Evolutionary conservation across 495 filamentous ascomycete species (phyloP), one percentile per base, ranked within the genome.

Genomic region (Ascobolus immersus): DNA sequence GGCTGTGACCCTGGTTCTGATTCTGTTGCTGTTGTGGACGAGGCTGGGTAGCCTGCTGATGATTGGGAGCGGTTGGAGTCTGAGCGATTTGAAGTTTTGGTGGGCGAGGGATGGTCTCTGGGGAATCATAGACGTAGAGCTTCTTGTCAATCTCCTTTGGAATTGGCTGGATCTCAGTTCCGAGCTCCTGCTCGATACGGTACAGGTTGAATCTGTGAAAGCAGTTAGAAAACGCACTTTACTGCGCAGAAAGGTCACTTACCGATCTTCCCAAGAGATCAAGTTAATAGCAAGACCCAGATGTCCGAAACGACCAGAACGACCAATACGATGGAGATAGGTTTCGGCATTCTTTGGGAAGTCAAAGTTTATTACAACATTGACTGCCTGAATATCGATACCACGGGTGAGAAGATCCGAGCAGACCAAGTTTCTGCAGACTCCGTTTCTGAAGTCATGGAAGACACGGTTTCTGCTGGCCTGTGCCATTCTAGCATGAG

Each of bases 331-430:
- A 55, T 99, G 86, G 15, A 99, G 77, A 51, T 99, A 99, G 0
- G 86, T 99, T 54, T 99, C 86, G 15, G 86, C 89, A 46, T 99
- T 94, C 60, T 99, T 99, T 5, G 86, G 86, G 55, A 99, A 99
- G 49, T 99, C 86, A 45, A 99, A 99, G 55, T 99, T 99, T 63
- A 99, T 99, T 44, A 99, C 86, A 31, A 99, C 86, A 44, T 99
- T 99, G 42, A 99, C 86, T 13, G 89, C 86, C 58, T 99, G 86
- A 44, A 99, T 99, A 55, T 99, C 86, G 47, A 99, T 99, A 63
- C 86, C 86, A 48, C 86, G 82, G 37, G 86, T 99, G 21, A 99
- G 67, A 19, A 99, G 64, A 56, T 99, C 86, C 1, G 86, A 99
- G 55, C 86, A 99, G 35, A 99, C 86, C 6, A 99, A 65, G 49